A percentile compares a stretch with the other conserved stretches of the same genome.
phyloP scores from a whole-genome alignment of 2,329 filamentous ascomycete species.

The Sclerotinia spermophila region DNA sequence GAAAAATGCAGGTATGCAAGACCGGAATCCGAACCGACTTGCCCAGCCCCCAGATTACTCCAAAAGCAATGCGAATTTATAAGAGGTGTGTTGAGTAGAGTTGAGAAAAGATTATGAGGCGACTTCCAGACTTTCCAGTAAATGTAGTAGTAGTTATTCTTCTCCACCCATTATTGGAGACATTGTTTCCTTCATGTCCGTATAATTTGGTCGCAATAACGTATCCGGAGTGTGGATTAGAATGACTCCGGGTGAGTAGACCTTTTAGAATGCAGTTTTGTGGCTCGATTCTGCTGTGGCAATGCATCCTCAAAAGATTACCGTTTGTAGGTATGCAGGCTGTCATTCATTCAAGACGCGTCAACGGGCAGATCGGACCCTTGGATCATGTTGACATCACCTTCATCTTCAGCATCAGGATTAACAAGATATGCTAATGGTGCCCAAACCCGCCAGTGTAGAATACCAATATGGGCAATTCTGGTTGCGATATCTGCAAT shows the following conservation, averaged over 20 bases:
- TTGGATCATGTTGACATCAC: constrained; percentile 19
- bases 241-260: not conserved
- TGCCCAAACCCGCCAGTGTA: constrained; percentile 90
- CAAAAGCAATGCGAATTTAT: constrained; percentile 14
- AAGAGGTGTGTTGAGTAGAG: not conserved
- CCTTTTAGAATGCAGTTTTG: not conserved
- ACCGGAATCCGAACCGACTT: constrained; percentile 4
- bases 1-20: constrained; percentile 16
- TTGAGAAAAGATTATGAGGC: not conserved
- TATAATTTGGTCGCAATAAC: constrained; percentile 9
- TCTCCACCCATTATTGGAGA: constrained; percentile 2
- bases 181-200: not conserved
- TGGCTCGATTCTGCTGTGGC: not conserved
- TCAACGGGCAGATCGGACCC: not conserved
- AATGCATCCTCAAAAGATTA: not conserved
- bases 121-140: not conserved
- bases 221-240: constrained; percentile 10
- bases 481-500: constrained; percentile 69
- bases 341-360: not conserved
- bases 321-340: not conserved
- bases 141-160: not conserved
- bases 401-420: constrained; percentile 30
- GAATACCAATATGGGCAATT: constrained; percentile 74
- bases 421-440: constrained; percentile 61
- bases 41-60: constrained; percentile 7